Base-by-base conservation (phyloP, 2,329 filamentous ascomycete species). In the Zarea fungicola region DNA sequence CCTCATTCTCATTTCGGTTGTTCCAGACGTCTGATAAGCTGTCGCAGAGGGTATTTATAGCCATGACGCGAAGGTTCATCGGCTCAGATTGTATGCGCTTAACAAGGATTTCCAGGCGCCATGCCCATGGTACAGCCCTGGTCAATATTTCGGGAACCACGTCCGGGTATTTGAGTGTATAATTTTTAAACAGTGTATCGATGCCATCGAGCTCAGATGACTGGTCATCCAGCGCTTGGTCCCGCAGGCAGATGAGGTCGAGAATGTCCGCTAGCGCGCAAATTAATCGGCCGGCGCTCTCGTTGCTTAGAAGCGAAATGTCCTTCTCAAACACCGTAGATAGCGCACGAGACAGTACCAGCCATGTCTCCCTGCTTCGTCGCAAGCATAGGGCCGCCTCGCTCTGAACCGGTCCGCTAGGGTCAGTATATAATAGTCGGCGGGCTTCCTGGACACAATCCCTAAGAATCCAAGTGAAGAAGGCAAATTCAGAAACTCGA, bases 1-100 rank as follows among this genome's bases (percentile, higher is more conserved):
- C 72, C 51, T 56, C 69, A 56, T 51, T 61, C 48, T 77, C 75
- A n/a, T 74, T 74, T 54, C 78, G 72, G 8, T 71, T 72, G 49
- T 76, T 78, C 75, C 83, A 93, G 21, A 88, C 72, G 0, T 65
- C 61, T 8, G 95, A 77, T 29, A 96, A 74, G 25, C 88, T 83
- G 8, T 61, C 62, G 55, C 87, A 86, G 78, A 96, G 85, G 18
- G 72, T 73, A n/a, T 81, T 78, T 42, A 92, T 83, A 18, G 89
- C 89, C 62, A 81, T 77, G 11, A 95, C 87, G 31, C 92, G 84
- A 31, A 96, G 74, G 60, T 95, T 89, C 89, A 97, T 96, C 59
- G 92, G 88, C 29, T 87, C 85, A 50, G 88, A 92, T 59, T 79
- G 82, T 45, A 96, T 84, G 56, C 92, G 82, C 56, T 81, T 85